A percentile compares a stretch with the other conserved stretches of the same genome.
These are phyloP conservation scores for Asclepias syriaca DNA, from an alignment of 257 asterid genomes.

Conservation along the genomic window DNA sequence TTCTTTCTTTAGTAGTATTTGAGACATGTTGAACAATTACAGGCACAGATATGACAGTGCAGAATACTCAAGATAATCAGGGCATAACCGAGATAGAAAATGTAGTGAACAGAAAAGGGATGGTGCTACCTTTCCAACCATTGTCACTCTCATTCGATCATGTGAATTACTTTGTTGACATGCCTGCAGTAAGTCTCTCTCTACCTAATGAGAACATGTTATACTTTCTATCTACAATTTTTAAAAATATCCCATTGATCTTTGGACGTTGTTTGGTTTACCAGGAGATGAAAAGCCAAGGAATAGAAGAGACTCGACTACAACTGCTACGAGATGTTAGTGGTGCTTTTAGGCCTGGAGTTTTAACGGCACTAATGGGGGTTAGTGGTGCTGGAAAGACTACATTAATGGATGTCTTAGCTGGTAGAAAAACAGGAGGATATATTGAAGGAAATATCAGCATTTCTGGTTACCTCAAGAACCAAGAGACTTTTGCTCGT, in stretches of 20 bases:
- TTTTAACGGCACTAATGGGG: slow-evolving; percentile 62
- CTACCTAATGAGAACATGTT: neutral
- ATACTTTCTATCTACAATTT: neutral
- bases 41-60: slow-evolving; percentile 23
- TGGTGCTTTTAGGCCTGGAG: slow-evolving; percentile 69
- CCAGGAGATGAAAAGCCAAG: slow-evolving; percentile 66
- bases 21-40: slow-evolving; percentile 5
- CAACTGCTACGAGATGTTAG: slow-evolving; percentile 50
- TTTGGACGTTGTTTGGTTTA: neutral
- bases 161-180: slow-evolving; percentile 58
- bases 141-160: slow-evolving; percentile 53
- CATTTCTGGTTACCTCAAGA: slow-evolving; percentile 56
- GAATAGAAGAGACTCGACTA: slow-evolving; percentile 50
- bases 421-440: slow-evolving; percentile 69
- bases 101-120: slow-evolving; percentile 38
- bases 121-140: slow-evolving; percentile 64
- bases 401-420: slow-evolving; percentile 65
- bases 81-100: slow-evolving; percentile 11
- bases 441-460: slow-evolving; percentile 56
- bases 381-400: slow-evolving; percentile 78
- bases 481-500: slow-evolving; percentile 65
- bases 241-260: neutral
- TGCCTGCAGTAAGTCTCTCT: slow-evolving; percentile 58
- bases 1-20: neutral
- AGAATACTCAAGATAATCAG: slow-evolving; percentile 30